Evolutionary conservation across 371 early-diverging fungal species (phyloP).

Genomic region (Batkoa obscura): DNA sequence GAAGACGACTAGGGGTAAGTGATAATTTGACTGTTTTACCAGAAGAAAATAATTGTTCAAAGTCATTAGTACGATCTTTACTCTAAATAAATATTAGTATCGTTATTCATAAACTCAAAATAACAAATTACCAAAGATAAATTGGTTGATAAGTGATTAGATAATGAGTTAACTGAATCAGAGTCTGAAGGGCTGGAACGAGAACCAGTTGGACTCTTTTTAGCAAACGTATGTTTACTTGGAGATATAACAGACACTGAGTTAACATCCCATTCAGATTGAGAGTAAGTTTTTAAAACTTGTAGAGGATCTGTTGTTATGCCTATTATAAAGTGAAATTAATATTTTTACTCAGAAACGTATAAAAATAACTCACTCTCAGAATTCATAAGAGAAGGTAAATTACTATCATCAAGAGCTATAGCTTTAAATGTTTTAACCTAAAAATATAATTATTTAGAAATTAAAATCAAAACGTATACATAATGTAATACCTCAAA

Average conservation of each 20-base stretch:
- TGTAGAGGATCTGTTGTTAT: too few relatives aligned
- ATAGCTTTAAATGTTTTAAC: conserved; percentile 2
- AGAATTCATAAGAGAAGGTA: not conserved
- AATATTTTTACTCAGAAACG: too few relatives aligned
- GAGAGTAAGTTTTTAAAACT: too few relatives aligned
- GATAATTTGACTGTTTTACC: not conserved
- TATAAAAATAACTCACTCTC: not conserved
- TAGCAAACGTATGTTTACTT: too few relatives aligned
- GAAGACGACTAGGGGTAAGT: not conserved
- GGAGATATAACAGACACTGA: too few relatives aligned
- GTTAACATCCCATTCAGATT: too few relatives aligned
- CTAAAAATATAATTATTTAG: not conserved
- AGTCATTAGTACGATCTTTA: not conserved
- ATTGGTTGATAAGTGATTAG: not conserved
- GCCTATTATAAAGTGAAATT: too few relatives aligned
- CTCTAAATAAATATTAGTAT: not conserved
- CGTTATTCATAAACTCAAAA: not conserved
- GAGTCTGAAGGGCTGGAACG: too few relatives aligned
- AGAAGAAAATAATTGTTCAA: not conserved
- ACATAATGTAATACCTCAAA: not conserved
- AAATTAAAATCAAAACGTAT: too few relatives aligned
- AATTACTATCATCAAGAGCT: not conserved
- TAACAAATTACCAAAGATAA: not conserved
- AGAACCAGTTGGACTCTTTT: too few relatives aligned
- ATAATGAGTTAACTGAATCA: not conserved